Conservation (phyloP, 1,284 basidiomycete genomes). For the Sporisorium reilianum region DNA sequence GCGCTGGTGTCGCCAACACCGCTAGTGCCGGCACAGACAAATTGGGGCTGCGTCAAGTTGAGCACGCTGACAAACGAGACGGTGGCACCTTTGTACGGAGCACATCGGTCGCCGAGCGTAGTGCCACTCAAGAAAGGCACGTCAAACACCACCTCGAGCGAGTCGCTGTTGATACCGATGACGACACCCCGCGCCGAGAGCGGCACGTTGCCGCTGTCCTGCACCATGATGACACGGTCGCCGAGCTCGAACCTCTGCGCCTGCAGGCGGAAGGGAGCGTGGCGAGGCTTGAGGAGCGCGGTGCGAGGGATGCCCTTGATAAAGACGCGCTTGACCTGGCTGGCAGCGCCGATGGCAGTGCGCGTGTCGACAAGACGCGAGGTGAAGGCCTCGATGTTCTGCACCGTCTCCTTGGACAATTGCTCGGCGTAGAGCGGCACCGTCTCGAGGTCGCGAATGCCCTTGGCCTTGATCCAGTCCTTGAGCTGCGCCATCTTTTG, state of each 20-base stretch:
- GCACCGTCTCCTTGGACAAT: constrained; percentile 77
- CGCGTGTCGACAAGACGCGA: constrained; percentile 74
- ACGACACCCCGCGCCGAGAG: constrained; percentile 92
- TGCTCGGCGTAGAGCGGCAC: constrained; percentile 93
- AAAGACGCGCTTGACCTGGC: constrained; percentile 86
- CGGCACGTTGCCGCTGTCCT: constrained; percentile 90
- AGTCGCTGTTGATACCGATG: constrained; percentile 81
- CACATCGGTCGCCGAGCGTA: constrained; percentile 78
- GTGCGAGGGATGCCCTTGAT: constrained; percentile 93
- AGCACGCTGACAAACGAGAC: constrained; percentile 60
- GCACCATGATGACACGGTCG: constrained; percentile 96
- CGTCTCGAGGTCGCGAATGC: constrained; percentile 88
- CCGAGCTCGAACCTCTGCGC: constrained; percentile 90
- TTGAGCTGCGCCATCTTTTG: constrained; percentile 81
- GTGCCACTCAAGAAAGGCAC: constrained; percentile 92
- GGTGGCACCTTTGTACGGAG: constrained; percentile 52
- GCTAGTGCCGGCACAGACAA: constrained; percentile 48
- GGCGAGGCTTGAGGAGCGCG: constrained; percentile 91
- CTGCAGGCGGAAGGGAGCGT: constrained; percentile 88
- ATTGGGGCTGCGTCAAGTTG: constrained; percentile 65
- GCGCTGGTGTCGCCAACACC: constrained; percentile 39
- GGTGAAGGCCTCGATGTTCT: constrained; percentile 76
- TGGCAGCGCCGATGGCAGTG: constrained; percentile 73
- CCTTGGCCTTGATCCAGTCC: constrained; percentile 86
- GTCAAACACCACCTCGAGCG: constrained; percentile 98